Evolutionary conservation across 345 rosid species (phyloP).

Genomic region (Lepidium aucheri): DNA sequence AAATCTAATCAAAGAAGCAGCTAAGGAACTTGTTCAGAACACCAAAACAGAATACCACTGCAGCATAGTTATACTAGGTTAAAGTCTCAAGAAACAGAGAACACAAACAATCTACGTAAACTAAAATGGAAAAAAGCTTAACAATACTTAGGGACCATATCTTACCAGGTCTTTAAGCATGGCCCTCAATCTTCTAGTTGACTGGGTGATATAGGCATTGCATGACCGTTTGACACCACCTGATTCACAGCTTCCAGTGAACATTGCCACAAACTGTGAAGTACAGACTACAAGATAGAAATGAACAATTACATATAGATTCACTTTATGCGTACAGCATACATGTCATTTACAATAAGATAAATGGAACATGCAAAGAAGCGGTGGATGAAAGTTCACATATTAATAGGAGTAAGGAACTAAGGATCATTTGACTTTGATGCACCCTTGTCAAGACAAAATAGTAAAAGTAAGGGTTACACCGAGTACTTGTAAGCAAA

Average conservation of each 20-base stretch:
- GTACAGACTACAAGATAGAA: slow-evolving; percentile 52
- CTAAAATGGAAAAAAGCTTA: background rate
- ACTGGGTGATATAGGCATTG: slow-evolving; percentile 75
- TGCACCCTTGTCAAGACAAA: background rate
- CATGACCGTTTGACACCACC: slow-evolving; percentile 39
- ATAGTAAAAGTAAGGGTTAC: background rate
- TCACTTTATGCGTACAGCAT: background rate
- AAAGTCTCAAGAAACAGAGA: background rate
- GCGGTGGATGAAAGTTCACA: slow-evolving; percentile 7
- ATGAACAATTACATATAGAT: background rate
- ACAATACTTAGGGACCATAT: slow-evolving; percentile 2
- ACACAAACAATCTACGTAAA: background rate
- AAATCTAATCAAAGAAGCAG: background rate
- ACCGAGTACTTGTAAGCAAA: background rate
- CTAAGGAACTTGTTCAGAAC: background rate
- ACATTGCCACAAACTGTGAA: slow-evolving; percentile 88
- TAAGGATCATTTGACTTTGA: background rate
- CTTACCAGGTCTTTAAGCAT: slow-evolving; percentile 80
- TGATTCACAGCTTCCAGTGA: slow-evolving; percentile 38
- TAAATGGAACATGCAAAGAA: slow-evolving; percentile 1
- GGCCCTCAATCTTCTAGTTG: slow-evolving; percentile 80
- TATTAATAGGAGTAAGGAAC: background rate
- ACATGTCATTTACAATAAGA: background rate
- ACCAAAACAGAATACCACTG: background rate
- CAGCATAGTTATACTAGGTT: background rate